phyloP scores from a whole-genome alignment of 2,329 filamentous ascomycete species.

The Dendryphion nanum region DNA sequence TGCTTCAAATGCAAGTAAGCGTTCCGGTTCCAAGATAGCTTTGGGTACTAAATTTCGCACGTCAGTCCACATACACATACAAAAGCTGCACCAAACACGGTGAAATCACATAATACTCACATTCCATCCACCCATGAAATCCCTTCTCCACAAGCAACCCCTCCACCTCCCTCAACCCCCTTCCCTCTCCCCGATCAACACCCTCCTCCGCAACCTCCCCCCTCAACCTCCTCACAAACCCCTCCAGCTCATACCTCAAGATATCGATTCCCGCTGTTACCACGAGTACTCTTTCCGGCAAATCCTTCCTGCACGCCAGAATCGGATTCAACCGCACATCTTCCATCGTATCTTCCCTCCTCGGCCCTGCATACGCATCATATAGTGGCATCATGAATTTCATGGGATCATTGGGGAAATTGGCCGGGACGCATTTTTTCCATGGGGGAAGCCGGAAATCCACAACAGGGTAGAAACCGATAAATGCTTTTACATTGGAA shows the following conservation, averaged over 20 bases:
- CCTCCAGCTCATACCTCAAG: conserved; percentile 41
- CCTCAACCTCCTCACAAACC: conserved; percentile 38
- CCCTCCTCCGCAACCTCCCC: conserved; percentile 21
- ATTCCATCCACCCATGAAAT: conserved; percentile 34
- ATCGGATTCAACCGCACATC: conserved; percentile 41
- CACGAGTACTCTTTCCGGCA: conserved; percentile 43
- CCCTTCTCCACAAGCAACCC: conserved; percentile 24
- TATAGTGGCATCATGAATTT: conserved; percentile 43
- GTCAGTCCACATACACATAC: background rate
- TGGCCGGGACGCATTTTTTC: conserved; percentile 40
- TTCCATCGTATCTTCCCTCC: conserved; percentile 20
- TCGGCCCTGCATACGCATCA: conserved; percentile 43
- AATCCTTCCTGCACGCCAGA: conserved; percentile 30
- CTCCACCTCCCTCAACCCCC: conserved; percentile 19
- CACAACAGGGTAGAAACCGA: conserved; percentile 42
- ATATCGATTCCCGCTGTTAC: conserved; percentile 45
- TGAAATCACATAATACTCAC: conserved; percentile 10
- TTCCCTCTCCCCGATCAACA: conserved; percentile 15
- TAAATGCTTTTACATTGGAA: conserved; percentile 31
- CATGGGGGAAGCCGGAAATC: conserved; percentile 30
- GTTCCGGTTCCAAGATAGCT: conserved; percentile 12
- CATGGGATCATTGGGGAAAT: conserved; percentile 42
- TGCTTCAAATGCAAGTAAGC: conserved; percentile 12
- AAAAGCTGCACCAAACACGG: background rate
- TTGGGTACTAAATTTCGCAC: conserved; percentile 10